Conservation (phyloP, 2,329 filamentous ascomycete genomes). For the Ilyonectria robusta region DNA sequence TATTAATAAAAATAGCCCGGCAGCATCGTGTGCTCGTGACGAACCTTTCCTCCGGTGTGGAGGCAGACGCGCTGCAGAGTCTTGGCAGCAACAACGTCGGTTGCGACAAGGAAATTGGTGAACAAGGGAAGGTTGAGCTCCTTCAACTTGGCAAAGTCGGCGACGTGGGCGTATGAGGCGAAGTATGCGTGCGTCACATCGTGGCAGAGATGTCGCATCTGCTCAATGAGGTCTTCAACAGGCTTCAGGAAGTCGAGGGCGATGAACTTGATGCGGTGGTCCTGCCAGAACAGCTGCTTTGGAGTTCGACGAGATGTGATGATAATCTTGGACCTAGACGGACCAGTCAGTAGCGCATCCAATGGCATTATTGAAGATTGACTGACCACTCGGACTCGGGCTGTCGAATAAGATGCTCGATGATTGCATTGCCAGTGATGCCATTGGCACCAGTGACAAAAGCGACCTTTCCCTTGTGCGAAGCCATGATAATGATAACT, state of each 20-base stretch:
- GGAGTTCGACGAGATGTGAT: slow-evolving; percentile 32
- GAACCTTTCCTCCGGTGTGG: slow-evolving; percentile 37
- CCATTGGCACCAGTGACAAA: slow-evolving; percentile 38
- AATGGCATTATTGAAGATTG: background rate
- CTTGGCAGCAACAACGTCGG: slow-evolving; percentile 34
- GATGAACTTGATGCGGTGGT: slow-evolving; percentile 34
- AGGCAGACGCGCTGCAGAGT: slow-evolving; percentile 35
- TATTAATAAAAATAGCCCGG: background rate
- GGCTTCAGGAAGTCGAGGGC: slow-evolving; percentile 36
- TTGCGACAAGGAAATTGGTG: slow-evolving; percentile 33
- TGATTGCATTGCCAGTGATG: slow-evolving; percentile 39
- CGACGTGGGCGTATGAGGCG: slow-evolving; percentile 35
- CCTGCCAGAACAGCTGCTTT: slow-evolving; percentile 34
- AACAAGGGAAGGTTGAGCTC: slow-evolving; percentile 37
- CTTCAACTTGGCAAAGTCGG: slow-evolving; percentile 35
- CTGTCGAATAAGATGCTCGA: slow-evolving; percentile 36
- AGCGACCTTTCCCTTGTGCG: slow-evolving; percentile 31
- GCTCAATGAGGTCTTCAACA: slow-evolving; percentile 34
- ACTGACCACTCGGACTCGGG: slow-evolving; percentile 34
- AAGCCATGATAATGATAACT: slow-evolving; percentile 18
- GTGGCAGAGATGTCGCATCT: slow-evolving; percentile 32
- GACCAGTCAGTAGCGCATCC: background rate
- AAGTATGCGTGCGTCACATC: slow-evolving; percentile 39
- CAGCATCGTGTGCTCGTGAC: background rate
- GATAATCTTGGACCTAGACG: slow-evolving; percentile 38